Evolutionary conservation across 495 filamentous ascomycete species (phyloP).

Genomic region (Trichoderma asperelloides): DNA sequence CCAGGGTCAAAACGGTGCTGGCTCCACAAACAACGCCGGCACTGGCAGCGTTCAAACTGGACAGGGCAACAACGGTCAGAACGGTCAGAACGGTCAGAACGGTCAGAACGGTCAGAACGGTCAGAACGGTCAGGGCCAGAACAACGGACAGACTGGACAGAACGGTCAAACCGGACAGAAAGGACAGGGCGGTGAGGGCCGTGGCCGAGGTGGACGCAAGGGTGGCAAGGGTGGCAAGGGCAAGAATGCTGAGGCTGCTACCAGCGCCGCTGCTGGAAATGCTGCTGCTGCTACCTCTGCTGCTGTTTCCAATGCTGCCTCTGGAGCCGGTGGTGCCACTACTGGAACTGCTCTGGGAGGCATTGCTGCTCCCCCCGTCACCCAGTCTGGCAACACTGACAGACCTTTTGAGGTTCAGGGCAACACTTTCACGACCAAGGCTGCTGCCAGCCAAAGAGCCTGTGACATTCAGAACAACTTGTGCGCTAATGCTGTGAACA

Average conservation of each 20-base stretch:
- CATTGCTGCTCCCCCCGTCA: conserved; percentile 24
- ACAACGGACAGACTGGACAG: conserved; percentile 9
- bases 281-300: conserved; percentile 24
- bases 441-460: conserved; percentile 32
- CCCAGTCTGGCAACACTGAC: conserved; percentile 30
- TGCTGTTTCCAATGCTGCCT: conserved; percentile 11
- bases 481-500: conserved; percentile 40
- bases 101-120: background rate
- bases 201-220: conserved; percentile 11
- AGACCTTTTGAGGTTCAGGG: conserved; percentile 44
- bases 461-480: conserved; percentile 42
- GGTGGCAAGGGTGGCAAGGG: conserved; percentile 11
- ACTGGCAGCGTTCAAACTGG: conserved; percentile 17
- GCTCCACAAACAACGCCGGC: conserved; percentile 15
- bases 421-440: conserved; percentile 37
- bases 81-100: conserved; percentile 14
- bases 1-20: background rate
- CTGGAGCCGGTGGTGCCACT: conserved; percentile 3
- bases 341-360: conserved; percentile 21
- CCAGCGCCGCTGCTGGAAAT: conserved; percentile 22
- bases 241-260: background rate
- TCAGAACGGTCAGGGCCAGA: conserved; percentile 8
- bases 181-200: conserved; percentile 9
- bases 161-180: conserved; percentile 10
- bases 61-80: conserved; percentile 16